Conservation (phyloP, 257 asterid genomes). For the Fraxinus excelsior region DNA sequence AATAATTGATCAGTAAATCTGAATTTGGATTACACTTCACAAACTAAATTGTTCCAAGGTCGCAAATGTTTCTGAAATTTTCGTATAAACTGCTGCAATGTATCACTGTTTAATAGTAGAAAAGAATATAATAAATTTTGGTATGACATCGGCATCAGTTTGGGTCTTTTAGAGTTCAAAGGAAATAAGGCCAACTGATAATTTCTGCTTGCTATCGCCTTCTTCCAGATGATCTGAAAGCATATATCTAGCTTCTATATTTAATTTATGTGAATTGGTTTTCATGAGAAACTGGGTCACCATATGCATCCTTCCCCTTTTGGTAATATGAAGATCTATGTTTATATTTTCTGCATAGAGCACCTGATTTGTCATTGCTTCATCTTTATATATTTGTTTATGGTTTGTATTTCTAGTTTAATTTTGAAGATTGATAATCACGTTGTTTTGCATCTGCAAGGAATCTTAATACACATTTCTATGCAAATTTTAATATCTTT, state of each 20-base stretch:
- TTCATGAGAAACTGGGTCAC: background rate
- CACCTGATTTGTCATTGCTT: constrained; percentile 1
- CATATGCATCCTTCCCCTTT: background rate
- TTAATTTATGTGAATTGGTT: background rate
- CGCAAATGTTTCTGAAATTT: background rate
- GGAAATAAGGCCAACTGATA: background rate
- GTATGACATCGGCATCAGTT: background rate
- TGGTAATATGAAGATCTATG: background rate
- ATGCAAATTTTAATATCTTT: background rate
- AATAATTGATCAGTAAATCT: background rate
- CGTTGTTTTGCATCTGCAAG: background rate
- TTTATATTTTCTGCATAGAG: background rate
- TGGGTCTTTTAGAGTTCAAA: background rate
- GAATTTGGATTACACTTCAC: background rate
- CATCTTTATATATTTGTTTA: background rate
- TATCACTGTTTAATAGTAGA: background rate
- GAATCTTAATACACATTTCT: background rate
- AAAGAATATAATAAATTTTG: background rate
- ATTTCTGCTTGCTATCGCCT: background rate
- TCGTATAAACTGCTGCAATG: background rate
- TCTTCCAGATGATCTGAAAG: background rate
- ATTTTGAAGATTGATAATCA: constrained; percentile 1
- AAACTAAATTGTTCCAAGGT: constrained; percentile 1
- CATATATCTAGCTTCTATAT: background rate
- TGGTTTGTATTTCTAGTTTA: background rate